These are phyloP conservation scores for Candida boidinii DNA, from an alignment of 805 yeast genomes.

Conservation along the genomic window DNA sequence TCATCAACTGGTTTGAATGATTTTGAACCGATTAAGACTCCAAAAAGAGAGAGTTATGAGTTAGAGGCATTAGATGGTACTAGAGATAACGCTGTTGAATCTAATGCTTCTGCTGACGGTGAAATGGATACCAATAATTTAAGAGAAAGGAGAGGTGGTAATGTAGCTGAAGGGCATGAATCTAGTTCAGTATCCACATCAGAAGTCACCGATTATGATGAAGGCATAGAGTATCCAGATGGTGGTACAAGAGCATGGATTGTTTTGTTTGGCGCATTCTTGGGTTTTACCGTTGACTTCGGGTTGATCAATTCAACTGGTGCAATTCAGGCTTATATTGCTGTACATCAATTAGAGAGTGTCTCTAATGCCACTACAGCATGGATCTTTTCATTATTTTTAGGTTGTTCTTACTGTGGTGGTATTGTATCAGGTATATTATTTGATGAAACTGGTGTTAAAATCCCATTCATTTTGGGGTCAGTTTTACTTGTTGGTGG, in stretches of 20 bases:
- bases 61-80: too few species aligned
- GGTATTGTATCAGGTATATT: slow-evolving; percentile 48
- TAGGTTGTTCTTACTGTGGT: slow-evolving; percentile 37
- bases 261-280: slow-evolving; percentile 49
- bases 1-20: too few species aligned
- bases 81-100: too few species aligned
- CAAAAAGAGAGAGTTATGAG: too few species aligned
- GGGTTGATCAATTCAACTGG: slow-evolving; percentile 56
- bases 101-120: background rate
- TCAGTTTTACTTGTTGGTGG: slow-evolving; percentile 36
- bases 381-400: slow-evolving; percentile 57
- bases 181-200: too few species aligned
- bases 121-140: slow-evolving; percentile 3
- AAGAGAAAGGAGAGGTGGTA: slow-evolving; percentile 3
- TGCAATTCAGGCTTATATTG: slow-evolving; percentile 52
- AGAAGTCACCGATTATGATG: slow-evolving; percentile 8
- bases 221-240: slow-evolving; percentile 35
- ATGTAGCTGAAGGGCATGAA: slow-evolving; percentile 1
- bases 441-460: slow-evolving; percentile 47
- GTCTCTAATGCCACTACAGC: slow-evolving; percentile 40
- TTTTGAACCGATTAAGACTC: too few species aligned
- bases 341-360: slow-evolving; percentile 42
- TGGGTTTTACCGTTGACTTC: slow-evolving; percentile 44
- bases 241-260: slow-evolving; percentile 52
- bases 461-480: slow-evolving; percentile 32